A percentile compares a stretch with the other conserved stretches of the same genome.
phyloP scores from a whole-genome alignment of 768 basidiomycete species.

The Tulasnella sp. region DNA sequence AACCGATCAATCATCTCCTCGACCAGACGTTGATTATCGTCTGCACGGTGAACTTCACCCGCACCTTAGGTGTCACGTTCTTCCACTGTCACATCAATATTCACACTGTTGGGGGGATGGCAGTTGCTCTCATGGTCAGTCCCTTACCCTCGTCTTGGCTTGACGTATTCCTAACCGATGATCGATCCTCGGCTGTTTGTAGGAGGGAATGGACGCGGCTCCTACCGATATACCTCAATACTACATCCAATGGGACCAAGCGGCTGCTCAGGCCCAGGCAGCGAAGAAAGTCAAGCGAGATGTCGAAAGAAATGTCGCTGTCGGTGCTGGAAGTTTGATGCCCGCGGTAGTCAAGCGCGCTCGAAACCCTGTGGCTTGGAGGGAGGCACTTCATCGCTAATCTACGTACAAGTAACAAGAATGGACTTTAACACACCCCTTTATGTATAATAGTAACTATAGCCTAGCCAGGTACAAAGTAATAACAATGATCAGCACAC shows the following conservation, averaged over 20 bases:
- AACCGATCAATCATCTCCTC: neutral
- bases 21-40: neutral
- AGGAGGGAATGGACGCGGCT: neutral
- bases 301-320: neutral
- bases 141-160: neutral
- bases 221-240: neutral
- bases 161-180: neutral
- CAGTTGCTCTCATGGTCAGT: conserved; percentile 2
- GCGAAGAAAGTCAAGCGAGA: neutral
- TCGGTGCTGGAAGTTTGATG: neutral
- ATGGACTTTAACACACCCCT: neutral
- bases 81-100: conserved; percentile 10
- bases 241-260: neutral
- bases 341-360: neutral
- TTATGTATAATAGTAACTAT: too few relatives aligned
- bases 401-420: neutral
- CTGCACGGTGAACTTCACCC: neutral
- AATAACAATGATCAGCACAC: too few relatives aligned
- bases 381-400: neutral
- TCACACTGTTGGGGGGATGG: conserved; percentile 7
- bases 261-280: neutral
- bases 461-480: too few relatives aligned
- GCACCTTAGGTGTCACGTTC: neutral
- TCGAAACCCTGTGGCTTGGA: neutral
- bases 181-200: neutral